A percentile compares a stretch with the other conserved stretches of the same genome.
phyloP scores from a whole-genome alignment of 441 rosid genomes.

The Adansonia madagascariensis region DNA sequence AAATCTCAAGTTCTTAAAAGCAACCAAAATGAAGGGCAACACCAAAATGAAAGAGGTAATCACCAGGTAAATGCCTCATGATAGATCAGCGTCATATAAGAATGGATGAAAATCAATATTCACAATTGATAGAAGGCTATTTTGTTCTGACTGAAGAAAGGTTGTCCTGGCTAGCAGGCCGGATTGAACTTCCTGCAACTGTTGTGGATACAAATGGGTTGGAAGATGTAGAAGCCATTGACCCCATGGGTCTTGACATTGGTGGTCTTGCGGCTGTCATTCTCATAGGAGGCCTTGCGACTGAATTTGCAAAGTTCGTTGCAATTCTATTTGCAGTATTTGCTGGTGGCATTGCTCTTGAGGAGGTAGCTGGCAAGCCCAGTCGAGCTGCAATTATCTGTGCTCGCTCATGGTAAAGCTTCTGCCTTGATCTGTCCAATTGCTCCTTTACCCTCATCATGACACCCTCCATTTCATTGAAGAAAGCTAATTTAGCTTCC shows the following conservation, averaged over 20 bases:
- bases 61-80: conserved; percentile 33
- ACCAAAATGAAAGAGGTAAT: conserved; percentile 20
- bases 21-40: neutral
- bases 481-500: conserved; percentile 78
- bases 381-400: conserved; percentile 93
- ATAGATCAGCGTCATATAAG: conserved; percentile 14
- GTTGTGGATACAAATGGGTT: conserved; percentile 53
- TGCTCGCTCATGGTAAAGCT: conserved; percentile 83
- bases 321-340: conserved; percentile 76
- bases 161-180: conserved; percentile 54
- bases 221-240: conserved; percentile 46
- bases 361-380: conserved; percentile 64
- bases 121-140: conserved; percentile 36
- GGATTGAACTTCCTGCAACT: conserved; percentile 54
- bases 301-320: conserved; percentile 55
- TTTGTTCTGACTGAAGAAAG: conserved; percentile 46
- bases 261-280: conserved; percentile 70
- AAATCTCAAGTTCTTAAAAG: conserved; percentile 14
- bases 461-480: conserved; percentile 75
- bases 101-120: conserved; percentile 30
- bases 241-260: conserved; percentile 61
- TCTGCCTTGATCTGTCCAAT: conserved; percentile 84
- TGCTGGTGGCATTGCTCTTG: conserved; percentile 60
- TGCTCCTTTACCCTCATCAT: conserved; percentile 80
- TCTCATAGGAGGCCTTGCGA: conserved; percentile 70